Conservation (phyloP, 2,329 filamentous ascomycete genomes). For the Nemania serpens region DNA sequence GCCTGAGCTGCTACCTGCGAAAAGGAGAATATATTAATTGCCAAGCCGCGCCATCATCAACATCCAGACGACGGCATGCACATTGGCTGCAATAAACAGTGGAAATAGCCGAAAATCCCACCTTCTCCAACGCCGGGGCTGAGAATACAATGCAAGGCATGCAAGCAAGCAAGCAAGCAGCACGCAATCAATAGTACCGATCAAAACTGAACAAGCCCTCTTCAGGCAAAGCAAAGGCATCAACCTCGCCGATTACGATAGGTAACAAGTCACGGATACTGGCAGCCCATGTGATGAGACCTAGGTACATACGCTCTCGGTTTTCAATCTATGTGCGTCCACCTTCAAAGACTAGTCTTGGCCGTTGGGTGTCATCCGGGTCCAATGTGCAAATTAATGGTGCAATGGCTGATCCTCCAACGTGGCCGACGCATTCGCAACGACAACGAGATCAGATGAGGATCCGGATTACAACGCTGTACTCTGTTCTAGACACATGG, state of each 20-base stretch:
- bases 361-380: background rate
- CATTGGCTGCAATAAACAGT: constrained; percentile 24
- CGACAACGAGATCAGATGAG: constrained; percentile 9
- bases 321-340: background rate
- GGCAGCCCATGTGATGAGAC: constrained; percentile 21
- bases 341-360: background rate
- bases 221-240: background rate
- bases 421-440: constrained; percentile 14
- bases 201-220: background rate
- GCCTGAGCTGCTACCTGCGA: constrained; percentile 29
- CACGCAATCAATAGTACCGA: background rate
- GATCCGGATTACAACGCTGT: constrained; percentile 15
- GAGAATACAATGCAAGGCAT: constrained; percentile 21
- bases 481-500: constrained; percentile 28
- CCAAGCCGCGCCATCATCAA: constrained; percentile 31
- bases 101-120: constrained; percentile 38
- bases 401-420: constrained; percentile 18
- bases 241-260: constrained; percentile 3
- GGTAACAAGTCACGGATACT: constrained; percentile 26
- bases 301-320: background rate
- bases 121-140: constrained; percentile 21
- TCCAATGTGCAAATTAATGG: constrained; percentile 5
- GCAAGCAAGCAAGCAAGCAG: constrained; percentile 18
- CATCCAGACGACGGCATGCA: constrained; percentile 28
- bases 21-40: constrained; percentile 37